Evolutionary conservation across 108 stramenopile genomes (phyloP), one percentile per base, ranked within the genome.

Genomic region (Cyclostephanos invisitatus): DNA sequence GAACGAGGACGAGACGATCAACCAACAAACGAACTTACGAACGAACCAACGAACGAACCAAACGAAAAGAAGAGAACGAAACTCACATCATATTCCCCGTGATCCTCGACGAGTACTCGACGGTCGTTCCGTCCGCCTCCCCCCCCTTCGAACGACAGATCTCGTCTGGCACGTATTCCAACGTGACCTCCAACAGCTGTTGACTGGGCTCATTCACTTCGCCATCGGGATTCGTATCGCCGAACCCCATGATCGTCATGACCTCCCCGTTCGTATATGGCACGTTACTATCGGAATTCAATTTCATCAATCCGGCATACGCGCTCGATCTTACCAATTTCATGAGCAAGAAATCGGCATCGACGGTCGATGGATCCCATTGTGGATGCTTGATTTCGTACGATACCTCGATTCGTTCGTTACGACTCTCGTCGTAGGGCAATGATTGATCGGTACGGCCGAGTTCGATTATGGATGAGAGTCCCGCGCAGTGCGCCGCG

Each of bases 401-500:
- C 4, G 71, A 32, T 24, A 72, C 67, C 9, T 42, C 66, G 21
- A 86, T 69, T 10, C 56, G 50, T 64, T 85, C 79, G 48, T 84
- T 58, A 12, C 61, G 74, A 32, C 65, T 63, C 29, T 59, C 82
- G 40, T 65, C 68, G 12, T 69, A 67, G 3, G 37, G 55, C 1
- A 28, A 37, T 24, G 72, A 57, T 3, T 73, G 73, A 70, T 86
- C 74, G 44, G 76, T 79, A 27, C 73, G 62, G 5, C 86, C 85
- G 12, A 90, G 38, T 5, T 83, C 74, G 4, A 83, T 82, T 7
- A 58, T 24, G 47, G 64, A 64, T n/a, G 78, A 72, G 36, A 69
- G 75, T 21, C 74, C 69, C 2, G 68, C 62, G 68, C 90, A 91
- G 76, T 91, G 90, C 0, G 86, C 83, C 21, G 90, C 90, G 9